phyloP scores from a whole-genome alignment of 179 eudicot genomes.

The Pouteria campechiana region DNA sequence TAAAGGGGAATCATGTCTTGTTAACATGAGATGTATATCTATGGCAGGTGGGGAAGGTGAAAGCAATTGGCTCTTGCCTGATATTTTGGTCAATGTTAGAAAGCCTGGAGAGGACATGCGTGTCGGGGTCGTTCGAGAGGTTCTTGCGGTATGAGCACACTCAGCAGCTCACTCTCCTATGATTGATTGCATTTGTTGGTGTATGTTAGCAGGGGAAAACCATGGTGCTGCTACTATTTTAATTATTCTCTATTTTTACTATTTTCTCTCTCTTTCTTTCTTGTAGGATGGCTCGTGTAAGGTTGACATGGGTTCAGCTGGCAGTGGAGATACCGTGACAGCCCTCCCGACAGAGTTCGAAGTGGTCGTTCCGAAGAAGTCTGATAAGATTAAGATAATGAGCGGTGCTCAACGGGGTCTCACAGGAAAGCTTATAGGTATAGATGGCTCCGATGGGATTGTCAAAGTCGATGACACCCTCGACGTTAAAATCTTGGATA shows the following conservation, averaged over 20 bases:
- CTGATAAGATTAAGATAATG: constrained; percentile 82
- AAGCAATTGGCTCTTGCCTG: constrained; percentile 73
- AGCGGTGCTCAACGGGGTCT: constrained; percentile 83
- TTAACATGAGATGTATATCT: too few relatives aligned
- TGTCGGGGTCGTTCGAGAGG: constrained; percentile 73
- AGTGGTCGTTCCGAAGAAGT: constrained; percentile 62
- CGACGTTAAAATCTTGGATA: constrained; percentile 88
- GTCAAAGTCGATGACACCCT: constrained; percentile 81
- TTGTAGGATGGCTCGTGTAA: constrained; percentile 82
- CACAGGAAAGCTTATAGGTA: constrained; percentile 81
- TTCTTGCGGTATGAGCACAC: constrained; percentile 55
- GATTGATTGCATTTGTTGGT: not conserved
- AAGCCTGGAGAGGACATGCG: constrained; percentile 55
- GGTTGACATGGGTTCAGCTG: constrained; percentile 62
- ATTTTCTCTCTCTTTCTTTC: not conserved
- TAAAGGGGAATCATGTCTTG: too few relatives aligned
- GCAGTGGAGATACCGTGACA: constrained; percentile 54
- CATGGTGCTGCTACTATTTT: not conserved
- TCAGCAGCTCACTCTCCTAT: not conserved
- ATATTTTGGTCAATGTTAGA: constrained; percentile 77
- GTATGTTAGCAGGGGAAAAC: not conserved
- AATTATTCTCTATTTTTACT: too few relatives aligned
- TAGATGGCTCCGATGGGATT: constrained; percentile 89
- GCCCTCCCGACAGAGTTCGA: constrained; percentile 60
- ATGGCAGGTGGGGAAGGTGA: constrained; percentile 80